Evolutionary conservation across 148 eudicot genomes (phyloP).

Genomic region (Diospyros kaki): DNA sequence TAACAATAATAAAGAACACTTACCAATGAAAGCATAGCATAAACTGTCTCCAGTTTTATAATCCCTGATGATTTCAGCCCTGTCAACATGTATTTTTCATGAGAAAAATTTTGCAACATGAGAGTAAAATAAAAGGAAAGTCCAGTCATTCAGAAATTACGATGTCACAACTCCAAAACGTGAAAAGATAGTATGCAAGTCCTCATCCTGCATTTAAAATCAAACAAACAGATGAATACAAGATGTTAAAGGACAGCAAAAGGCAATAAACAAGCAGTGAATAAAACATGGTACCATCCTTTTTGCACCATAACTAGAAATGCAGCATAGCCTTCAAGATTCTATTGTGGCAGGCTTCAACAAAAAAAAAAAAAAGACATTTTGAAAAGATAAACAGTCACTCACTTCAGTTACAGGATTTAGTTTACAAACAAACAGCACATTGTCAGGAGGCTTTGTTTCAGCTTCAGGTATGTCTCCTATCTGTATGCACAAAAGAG

Average conservation of each 20-base stretch:
- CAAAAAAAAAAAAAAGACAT: neutral
- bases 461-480: constrained; percentile 99
- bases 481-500: constrained; percentile 41
- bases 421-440: constrained; percentile 88
- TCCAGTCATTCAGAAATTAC: constrained; percentile 40
- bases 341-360: neutral
- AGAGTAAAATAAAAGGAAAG: neutral
- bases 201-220: constrained; percentile 68
- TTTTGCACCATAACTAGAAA: too few species aligned
- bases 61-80: constrained; percentile 92
- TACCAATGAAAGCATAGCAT: constrained; percentile 96
- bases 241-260: neutral
- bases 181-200: constrained; percentile 86
- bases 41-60: constrained; percentile 91
- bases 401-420: constrained; percentile 96
- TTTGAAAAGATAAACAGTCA: constrained; percentile 1
- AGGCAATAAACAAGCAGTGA: constrained; percentile 4
- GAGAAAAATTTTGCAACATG: constrained; percentile 13
- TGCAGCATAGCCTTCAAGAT: constrained; percentile 1
- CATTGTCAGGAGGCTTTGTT: constrained; percentile 92
- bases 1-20: constrained; percentile 17
- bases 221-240: constrained; percentile 3
- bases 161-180: constrained; percentile 90
- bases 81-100: constrained; percentile 25
- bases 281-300: neutral